phyloP scores from a whole-genome alignment of 1,284 basidiomycete species.

The Pascua guehoae region DNA sequence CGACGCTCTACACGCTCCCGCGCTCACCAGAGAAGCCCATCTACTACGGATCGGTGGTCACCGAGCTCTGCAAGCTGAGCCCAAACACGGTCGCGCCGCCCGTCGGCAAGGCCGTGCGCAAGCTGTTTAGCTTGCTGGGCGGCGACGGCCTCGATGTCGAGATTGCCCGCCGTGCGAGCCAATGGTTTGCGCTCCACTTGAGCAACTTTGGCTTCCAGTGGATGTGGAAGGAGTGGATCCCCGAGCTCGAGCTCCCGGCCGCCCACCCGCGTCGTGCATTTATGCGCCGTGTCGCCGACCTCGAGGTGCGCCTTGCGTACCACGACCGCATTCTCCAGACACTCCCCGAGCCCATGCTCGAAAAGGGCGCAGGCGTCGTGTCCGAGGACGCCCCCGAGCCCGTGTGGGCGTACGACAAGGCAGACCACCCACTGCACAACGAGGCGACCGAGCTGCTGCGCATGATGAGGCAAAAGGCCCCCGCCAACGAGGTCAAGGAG shows the following conservation, averaged over 20 bases:
- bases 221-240: conserved; percentile 99
- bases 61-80: conserved; percentile 88
- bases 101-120: conserved; percentile 89
- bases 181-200: conserved; percentile 96
- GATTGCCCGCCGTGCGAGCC: conserved; percentile 71
- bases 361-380: conserved; percentile 57
- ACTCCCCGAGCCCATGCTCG: conserved; percentile 72
- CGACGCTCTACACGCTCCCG: conserved; percentile 72
- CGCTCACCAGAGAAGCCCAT: conserved; percentile 70
- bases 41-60: conserved; percentile 84
- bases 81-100: conserved; percentile 90
- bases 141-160: conserved; percentile 79
- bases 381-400: conserved; percentile 74
- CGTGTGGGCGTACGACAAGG: conserved; percentile 74
- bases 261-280: conserved; percentile 83
- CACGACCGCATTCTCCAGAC: conserved; percentile 89
- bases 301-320: conserved; percentile 88
- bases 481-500: conserved; percentile 69
- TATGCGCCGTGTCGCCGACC: conserved; percentile 80
- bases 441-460: conserved; percentile 75
- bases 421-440: conserved; percentile 71
- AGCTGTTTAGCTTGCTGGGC: conserved; percentile 68
- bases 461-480: conserved; percentile 68
- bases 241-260: conserved; percentile 66
- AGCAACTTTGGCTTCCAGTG: conserved; percentile 97